Evolutionary conservation across 805 yeast genomes (phyloP).

Genomic region (Candida anglica): DNA sequence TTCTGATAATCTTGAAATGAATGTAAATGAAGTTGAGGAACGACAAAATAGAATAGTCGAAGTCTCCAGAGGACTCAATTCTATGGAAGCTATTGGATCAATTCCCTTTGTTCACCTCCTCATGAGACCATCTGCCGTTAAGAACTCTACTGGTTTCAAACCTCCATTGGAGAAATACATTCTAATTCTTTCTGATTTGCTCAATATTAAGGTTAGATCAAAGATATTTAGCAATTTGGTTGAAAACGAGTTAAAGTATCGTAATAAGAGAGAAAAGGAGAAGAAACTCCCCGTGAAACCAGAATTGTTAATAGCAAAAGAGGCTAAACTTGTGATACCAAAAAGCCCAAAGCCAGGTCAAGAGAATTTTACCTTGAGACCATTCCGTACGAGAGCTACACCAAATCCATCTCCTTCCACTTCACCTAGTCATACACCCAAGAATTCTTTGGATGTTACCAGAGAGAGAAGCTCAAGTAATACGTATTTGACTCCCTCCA

Average conservation of each 20-base stretch:
- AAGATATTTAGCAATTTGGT: constrained; percentile 17
- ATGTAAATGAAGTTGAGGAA: constrained; percentile 3
- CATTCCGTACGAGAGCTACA: constrained; percentile 37
- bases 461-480: constrained; percentile 17
- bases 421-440: constrained; percentile 30
- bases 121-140: constrained; percentile 36
- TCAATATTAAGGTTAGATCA: constrained; percentile 18
- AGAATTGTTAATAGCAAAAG: constrained; percentile 8
- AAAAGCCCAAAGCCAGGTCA: constrained; percentile 20
- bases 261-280: constrained; percentile 28
- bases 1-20: constrained; percentile 14
- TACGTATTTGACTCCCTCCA: constrained; percentile 17
- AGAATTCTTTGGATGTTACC: constrained; percentile 6
- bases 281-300: constrained; percentile 17
- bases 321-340: constrained; percentile 4
- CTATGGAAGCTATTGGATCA: constrained; percentile 32
- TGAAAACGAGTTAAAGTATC: constrained; percentile 23
- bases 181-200: constrained; percentile 22
- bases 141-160: constrained; percentile 32
- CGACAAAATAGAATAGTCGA: too few species aligned
- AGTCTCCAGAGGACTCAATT: constrained; percentile 16
- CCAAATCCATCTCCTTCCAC: constrained; percentile 37
- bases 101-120: constrained; percentile 39
- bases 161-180: constrained; percentile 32
- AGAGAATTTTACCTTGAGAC: constrained; percentile 36